Conservation (phyloP, 2,329 filamentous ascomycete genomes). For the Ophiostoma quercus region DNA sequence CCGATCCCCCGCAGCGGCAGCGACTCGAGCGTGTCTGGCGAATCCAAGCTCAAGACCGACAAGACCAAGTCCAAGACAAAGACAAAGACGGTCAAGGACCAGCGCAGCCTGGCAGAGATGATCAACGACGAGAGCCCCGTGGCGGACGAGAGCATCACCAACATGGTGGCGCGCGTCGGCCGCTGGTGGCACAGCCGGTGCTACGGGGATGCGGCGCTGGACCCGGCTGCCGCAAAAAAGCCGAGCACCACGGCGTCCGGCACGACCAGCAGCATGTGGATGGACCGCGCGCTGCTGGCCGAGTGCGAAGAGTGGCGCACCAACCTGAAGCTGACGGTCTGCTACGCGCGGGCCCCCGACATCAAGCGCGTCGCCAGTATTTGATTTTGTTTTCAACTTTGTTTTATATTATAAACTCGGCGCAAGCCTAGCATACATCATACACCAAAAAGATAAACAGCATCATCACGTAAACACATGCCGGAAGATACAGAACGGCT, state of each 20-base stretch:
- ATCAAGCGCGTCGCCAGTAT: conserved; percentile 27
- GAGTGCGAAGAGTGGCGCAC: conserved; percentile 86
- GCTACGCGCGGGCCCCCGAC: conserved; percentile 78
- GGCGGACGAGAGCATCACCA: conserved; percentile 80
- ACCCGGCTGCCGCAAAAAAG: conserved; percentile 34
- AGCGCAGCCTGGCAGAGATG: conserved; percentile 62
- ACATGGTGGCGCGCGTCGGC: conserved; percentile 87
- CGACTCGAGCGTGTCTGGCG: no score
- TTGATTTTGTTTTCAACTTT: not conserved
- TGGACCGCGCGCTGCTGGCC: conserved; percentile 64
- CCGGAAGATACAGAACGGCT: conserved; percentile 10
- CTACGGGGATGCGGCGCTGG: conserved; percentile 64
- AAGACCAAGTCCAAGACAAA: conserved; percentile 26
- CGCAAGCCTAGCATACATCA: conserved; percentile 15
- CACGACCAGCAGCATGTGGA: conserved; percentile 64
- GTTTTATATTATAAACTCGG: not conserved
- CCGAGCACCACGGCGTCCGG: conserved; percentile 27
- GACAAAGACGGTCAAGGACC: conserved; percentile 37
- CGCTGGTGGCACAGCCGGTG: conserved; percentile 96
- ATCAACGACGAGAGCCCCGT: conserved; percentile 63
- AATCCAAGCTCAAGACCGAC: not conserved
- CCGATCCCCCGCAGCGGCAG: conserved; percentile 34
- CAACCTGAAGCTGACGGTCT: conserved; percentile 84
- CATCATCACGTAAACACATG: not conserved
- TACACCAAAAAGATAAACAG: conserved; percentile 18